Percentiles rank a stretch among this genome's conserved stretches.
Evolutionary conservation across 148 eudicot species (phyloP).

Genomic region (Spergularia marina): DNA sequence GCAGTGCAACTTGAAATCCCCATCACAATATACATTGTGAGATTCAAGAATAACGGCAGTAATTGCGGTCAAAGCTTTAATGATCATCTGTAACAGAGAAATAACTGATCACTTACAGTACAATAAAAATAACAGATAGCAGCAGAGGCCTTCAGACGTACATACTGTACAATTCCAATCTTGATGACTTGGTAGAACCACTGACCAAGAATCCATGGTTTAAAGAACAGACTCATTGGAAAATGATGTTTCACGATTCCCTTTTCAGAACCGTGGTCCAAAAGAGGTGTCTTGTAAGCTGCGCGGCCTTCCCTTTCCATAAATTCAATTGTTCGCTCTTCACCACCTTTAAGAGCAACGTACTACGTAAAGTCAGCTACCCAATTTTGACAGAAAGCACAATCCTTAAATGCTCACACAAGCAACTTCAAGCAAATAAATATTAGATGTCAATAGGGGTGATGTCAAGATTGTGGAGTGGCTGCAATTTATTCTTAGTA

Average conservation of each 20-base stretch:
- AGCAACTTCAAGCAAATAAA: not conserved
- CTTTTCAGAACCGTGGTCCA: conserved; percentile 70
- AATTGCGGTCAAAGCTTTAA: conserved; percentile 84
- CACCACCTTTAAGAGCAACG: conserved; percentile 63
- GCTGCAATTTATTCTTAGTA: too few relatives aligned
- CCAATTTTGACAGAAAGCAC: not conserved
- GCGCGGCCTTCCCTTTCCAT: conserved; percentile 91
- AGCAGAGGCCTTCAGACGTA: conserved; percentile 46
- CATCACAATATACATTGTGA: conserved; percentile 88
- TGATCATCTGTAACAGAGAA: conserved; percentile 69
- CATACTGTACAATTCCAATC: conserved; percentile 96
- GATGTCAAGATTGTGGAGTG: too few relatives aligned
- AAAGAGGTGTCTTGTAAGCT: conserved; percentile 57
- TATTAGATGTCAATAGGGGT: not conserved
- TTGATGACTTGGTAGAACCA: conserved; percentile 95
- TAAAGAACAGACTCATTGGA: conserved; percentile 75
- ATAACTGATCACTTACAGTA: conserved; percentile 13
- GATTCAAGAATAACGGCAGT: conserved; percentile 90
- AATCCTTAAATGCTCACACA: not conserved
- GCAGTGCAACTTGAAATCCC: conserved; percentile 83
- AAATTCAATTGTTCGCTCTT: conserved; percentile 80
- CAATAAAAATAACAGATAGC: conserved; percentile 15
- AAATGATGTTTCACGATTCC: conserved; percentile 84
- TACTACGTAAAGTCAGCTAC: conserved; percentile 1
- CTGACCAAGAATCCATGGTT: conserved; percentile 84